Conservation (phyloP, 768 basidiomycete species). For the Cyathus striatus region DNA sequence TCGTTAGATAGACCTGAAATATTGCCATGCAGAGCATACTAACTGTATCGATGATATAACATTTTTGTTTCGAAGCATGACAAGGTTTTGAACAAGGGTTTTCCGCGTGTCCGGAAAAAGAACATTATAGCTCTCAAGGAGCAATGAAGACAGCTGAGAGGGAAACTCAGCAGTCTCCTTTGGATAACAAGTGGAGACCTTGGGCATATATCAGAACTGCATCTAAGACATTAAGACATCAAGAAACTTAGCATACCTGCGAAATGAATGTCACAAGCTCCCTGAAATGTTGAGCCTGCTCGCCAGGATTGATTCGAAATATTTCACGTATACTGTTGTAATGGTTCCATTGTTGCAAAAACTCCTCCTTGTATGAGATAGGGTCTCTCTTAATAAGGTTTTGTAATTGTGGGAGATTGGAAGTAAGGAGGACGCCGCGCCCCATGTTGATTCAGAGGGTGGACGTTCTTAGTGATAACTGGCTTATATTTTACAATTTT, state of each 20-base stretch:
- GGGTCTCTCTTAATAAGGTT: constrained; percentile 97
- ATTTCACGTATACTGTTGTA: constrained; percentile 86
- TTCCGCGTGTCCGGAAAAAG: constrained; percentile 80
- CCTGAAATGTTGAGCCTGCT: constrained; percentile 79
- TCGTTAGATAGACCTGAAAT: too few species aligned
- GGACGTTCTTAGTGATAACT: too few species aligned
- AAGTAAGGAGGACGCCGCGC: constrained; percentile 74
- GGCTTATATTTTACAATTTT: too few species aligned
- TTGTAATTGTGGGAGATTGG: constrained; percentile 92
- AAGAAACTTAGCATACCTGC: constrained; percentile 44
- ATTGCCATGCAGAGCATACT: too few species aligned
- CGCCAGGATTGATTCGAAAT: constrained; percentile 76
- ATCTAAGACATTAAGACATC: background rate
- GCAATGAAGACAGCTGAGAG: constrained; percentile 66
- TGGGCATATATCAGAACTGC: background rate
- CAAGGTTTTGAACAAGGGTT: constrained; percentile 83
- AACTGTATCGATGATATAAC: constrained; percentile 89
- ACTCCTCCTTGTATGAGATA: constrained; percentile 87
- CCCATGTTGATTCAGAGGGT: constrained; percentile 21
- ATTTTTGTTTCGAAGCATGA: constrained; percentile 89
- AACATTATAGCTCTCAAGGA: constrained; percentile 73
- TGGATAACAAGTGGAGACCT: constrained; percentile 94
- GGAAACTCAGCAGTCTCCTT: constrained; percentile 86
- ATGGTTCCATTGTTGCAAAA: constrained; percentile 94
- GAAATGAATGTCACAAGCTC: constrained; percentile 91